These are phyloP conservation scores for Luzula sylvatica DNA, from an alignment of 176 grass and related monocot genomes.

Conservation along the genomic window DNA sequence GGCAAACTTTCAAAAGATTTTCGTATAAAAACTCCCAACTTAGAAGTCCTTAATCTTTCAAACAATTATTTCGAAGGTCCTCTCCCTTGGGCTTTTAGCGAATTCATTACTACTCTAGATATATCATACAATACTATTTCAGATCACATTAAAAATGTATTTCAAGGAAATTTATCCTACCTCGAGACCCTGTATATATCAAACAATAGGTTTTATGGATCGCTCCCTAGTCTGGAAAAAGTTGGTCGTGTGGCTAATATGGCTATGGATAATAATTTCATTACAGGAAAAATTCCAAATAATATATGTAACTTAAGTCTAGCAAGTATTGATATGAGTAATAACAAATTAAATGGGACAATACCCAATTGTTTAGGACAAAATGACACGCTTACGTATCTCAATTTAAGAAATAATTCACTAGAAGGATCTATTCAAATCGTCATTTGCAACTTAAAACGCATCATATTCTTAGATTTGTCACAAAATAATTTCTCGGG, in stretches of 20 bases:
- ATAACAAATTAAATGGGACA: conserved; percentile 4
- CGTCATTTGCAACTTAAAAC: background rate
- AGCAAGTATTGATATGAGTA: background rate
- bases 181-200: conserved; percentile 2
- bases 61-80: conserved; percentile 6
- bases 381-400: background rate
- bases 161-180: background rate
- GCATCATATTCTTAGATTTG: conserved; percentile 21
- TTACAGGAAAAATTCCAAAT: conserved; percentile 5
- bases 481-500: conserved; percentile 29
- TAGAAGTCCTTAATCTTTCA: conserved; percentile 9
- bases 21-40: conserved; percentile 4
- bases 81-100: background rate
- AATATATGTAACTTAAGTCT: background rate
- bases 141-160: conserved; percentile 1
- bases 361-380: conserved; percentile 6
- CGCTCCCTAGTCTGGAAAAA: conserved; percentile 7
- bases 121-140: conserved; percentile 20
- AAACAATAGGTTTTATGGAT: conserved; percentile 14
- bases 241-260: background rate
- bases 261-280: background rate
- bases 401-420: conserved; percentile 25
- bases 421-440: conserved; percentile 12
- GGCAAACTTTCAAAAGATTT: background rate
- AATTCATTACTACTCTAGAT: conserved; percentile 9